phyloP scores from a whole-genome alignment of 768 basidiomycete genomes.

The Lenzites betulinus region DNA sequence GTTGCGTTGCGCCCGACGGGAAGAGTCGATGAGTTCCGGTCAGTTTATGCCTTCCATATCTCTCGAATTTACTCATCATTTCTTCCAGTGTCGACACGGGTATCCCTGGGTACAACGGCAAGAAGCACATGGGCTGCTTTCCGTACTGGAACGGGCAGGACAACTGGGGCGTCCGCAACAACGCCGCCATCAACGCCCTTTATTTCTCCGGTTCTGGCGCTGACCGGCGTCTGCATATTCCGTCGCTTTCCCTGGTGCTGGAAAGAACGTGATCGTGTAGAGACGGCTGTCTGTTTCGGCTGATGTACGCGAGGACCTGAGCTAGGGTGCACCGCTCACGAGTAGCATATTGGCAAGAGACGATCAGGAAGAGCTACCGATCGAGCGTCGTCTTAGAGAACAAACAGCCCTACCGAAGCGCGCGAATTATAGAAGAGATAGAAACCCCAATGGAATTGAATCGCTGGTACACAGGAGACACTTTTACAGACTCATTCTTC shows the following conservation, averaged over 20 bases:
- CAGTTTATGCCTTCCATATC: too few relatives aligned
- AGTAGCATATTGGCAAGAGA: too few relatives aligned
- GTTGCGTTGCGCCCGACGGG: slow-evolving; percentile 29
- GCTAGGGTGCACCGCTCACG: too few relatives aligned
- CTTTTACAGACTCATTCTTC: too few relatives aligned
- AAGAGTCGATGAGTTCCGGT: slow-evolving; percentile 36
- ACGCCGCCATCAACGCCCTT: slow-evolving; percentile 30
- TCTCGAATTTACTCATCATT: not conserved
- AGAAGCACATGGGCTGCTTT: slow-evolving; percentile 35
- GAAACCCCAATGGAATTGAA: too few relatives aligned
- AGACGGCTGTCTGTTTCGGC: too few relatives aligned
- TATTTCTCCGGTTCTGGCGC: slow-evolving; percentile 22
- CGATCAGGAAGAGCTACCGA: too few relatives aligned
- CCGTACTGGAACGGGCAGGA: slow-evolving; percentile 34
- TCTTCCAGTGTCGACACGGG: slow-evolving; percentile 31
- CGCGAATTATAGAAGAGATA: too few relatives aligned
- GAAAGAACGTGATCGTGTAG: not conserved
- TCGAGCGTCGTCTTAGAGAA: too few relatives aligned
- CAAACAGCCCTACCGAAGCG: too few relatives aligned
- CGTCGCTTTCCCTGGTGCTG: not conserved
- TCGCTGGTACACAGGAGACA: too few relatives aligned
- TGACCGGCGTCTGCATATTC: slow-evolving; percentile 9
- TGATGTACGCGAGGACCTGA: too few relatives aligned
- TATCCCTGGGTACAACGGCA: slow-evolving; percentile 31
- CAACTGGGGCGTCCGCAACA: slow-evolving; percentile 32